These are phyloP conservation scores for Pseudocercospora vitis DNA, from an alignment of 2,329 filamentous ascomycete genomes.

Conservation along the genomic window DNA sequence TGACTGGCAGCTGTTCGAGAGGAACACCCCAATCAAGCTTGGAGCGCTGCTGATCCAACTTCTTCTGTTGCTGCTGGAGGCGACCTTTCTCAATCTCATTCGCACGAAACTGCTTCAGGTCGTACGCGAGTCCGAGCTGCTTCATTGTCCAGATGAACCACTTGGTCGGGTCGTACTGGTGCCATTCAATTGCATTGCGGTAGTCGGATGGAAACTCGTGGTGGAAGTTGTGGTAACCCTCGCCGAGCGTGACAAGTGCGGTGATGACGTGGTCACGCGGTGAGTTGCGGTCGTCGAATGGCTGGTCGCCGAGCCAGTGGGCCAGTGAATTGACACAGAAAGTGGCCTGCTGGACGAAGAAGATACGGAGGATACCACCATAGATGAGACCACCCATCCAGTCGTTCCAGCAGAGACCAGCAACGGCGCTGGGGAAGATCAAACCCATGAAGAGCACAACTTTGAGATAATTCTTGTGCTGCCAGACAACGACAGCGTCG, in stretches of 20 bases:
- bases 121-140: constrained; percentile 77
- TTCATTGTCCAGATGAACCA: constrained; percentile 86
- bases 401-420: constrained; percentile 78
- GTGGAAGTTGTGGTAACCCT: constrained; percentile 95
- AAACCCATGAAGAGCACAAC: constrained; percentile 75
- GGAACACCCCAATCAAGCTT: constrained; percentile 83
- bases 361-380: constrained; percentile 79
- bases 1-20: constrained; percentile 79
- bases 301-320: constrained; percentile 89
- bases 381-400: constrained; percentile 82
- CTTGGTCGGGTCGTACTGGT: constrained; percentile 90
- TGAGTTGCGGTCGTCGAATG: constrained; percentile 89
- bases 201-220: constrained; percentile 93
- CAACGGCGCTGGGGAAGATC: constrained; percentile 70
- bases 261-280: constrained; percentile 86
- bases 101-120: constrained; percentile 85
- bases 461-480: constrained; percentile 84
- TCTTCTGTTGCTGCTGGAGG: constrained; percentile 87
- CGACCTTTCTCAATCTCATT: constrained; percentile 94
- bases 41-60: constrained; percentile 82
- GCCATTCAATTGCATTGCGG: constrained; percentile 88
- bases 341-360: constrained; percentile 87
- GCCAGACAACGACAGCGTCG: constrained; percentile 80
- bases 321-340: constrained; percentile 92
- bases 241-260: constrained; percentile 78